Evolutionary conservation across 2,329 filamentous ascomycete genomes (phyloP).

Genomic region (Fusarium lateritium): DNA sequence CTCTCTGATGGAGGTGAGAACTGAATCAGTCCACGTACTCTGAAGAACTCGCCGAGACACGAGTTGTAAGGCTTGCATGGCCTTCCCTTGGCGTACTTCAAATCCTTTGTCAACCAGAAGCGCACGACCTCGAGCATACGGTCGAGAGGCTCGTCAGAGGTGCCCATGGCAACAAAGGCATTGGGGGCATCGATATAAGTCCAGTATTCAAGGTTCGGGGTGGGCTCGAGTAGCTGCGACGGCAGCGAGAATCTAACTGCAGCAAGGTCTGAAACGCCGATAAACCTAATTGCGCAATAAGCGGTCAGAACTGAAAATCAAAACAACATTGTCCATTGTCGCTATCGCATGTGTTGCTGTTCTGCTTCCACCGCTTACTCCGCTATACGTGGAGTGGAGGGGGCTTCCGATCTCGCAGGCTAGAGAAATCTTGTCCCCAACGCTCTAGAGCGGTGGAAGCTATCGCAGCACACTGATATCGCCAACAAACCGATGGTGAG

Average conservation of each 20-base stretch:
- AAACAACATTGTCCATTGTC: conserved; percentile 13
- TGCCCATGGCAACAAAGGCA: conserved; percentile 86
- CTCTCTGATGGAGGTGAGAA: not conserved
- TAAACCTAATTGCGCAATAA: conserved; percentile 74
- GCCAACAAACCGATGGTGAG: conserved; percentile 10
- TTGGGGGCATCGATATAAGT: conserved; percentile 97
- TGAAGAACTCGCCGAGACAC: conserved; percentile 95
- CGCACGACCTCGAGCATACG: conserved; percentile 95
- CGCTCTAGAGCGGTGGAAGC: conserved; percentile 26
- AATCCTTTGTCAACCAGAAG: conserved; percentile 99
- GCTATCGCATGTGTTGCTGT: conserved; percentile 14
- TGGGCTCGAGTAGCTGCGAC: conserved; percentile 94
- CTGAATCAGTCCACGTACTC: conserved; percentile 69
- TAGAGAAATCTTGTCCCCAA: conserved; percentile 10
- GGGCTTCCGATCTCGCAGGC: conserved; percentile 37
- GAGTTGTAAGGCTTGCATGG: conserved; percentile 99
- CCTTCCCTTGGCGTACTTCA: conserved; percentile 99
- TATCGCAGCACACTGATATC: conserved; percentile 27
- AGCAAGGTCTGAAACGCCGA: conserved; percentile 95
- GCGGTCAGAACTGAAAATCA: conserved; percentile 48
- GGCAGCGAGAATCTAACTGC: conserved; percentile 96
- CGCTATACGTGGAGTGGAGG: conserved; percentile 26
- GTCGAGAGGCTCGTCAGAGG: conserved; percentile 90
- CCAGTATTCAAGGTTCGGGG: conserved; percentile 99
- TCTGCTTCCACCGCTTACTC: conserved; percentile 35